A percentile compares a stretch with the other conserved stretches of the same genome.
These are phyloP conservation scores for Sporothrix pallida DNA, from an alignment of 2,329 filamentous ascomycete genomes.

Conservation along the genomic window DNA sequence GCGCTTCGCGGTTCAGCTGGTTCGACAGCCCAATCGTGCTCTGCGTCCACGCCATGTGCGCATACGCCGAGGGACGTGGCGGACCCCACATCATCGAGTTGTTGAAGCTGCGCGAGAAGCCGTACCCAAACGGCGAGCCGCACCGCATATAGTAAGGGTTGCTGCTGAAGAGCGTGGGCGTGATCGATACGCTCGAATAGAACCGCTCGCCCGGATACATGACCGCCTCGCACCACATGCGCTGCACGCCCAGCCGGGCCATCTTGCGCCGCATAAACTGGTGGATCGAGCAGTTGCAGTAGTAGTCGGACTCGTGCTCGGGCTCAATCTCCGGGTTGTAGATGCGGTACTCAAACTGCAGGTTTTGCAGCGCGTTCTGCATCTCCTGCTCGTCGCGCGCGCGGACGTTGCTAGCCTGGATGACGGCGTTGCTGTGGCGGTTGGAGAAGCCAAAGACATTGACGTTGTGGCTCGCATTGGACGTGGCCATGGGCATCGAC, in stretches of 20 bases:
- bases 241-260: conserved; percentile 47
- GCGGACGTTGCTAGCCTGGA: conserved; percentile 21
- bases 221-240: conserved; percentile 53
- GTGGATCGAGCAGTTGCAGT: conserved; percentile 51
- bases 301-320: conserved; percentile 51
- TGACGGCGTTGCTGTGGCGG: conserved; percentile 28
- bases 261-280: conserved; percentile 47
- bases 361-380: conserved; percentile 49
- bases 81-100: background rate
- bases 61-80: background rate
- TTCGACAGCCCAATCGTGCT: conserved; percentile 30
- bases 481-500: background rate
- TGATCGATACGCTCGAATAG: conserved; percentile 38
- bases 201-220: conserved; percentile 51
- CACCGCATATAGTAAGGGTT: conserved; percentile 26
- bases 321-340: conserved; percentile 56
- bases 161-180: conserved; percentile 36
- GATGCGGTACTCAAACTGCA: conserved; percentile 49
- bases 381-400: conserved; percentile 47
- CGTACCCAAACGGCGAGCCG: conserved; percentile 27
- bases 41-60: conserved; percentile 26
- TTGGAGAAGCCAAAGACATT: background rate
- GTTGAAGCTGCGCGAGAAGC: background rate
- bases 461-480: background rate
- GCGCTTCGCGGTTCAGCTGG: conserved; percentile 31